Conservation (phyloP, 192 early-diverging fungal genomes). For the Mortierella antarctica region DNA sequence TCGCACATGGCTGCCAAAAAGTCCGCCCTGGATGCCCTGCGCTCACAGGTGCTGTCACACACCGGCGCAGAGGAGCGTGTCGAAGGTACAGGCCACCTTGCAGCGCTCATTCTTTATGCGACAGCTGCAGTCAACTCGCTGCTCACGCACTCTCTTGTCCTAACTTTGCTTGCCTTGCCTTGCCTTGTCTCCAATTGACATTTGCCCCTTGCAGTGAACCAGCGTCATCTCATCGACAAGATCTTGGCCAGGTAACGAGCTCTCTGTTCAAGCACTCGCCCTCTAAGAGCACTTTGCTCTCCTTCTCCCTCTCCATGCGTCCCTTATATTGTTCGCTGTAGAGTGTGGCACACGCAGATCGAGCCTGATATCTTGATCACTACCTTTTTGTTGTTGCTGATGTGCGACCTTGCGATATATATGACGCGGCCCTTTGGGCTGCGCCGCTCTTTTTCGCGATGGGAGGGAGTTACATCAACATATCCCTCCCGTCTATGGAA, state of each 20-base stretch:
- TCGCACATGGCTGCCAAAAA: conserved; percentile 31
- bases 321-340: too few species aligned
- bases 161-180: neutral
- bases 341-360: too few species aligned
- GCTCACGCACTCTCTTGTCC: neutral
- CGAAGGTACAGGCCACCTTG: conserved; percentile 50
- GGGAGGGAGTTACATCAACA: too few species aligned
- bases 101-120: neutral
- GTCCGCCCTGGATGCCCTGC: conserved; percentile 56
- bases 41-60: conserved; percentile 59
- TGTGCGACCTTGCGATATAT: too few species aligned
- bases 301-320: too few species aligned
- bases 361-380: too few species aligned
- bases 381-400: too few species aligned
- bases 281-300: neutral
- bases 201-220: conserved; percentile 76
- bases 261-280: neutral
- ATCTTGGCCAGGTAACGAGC: conserved; percentile 73
- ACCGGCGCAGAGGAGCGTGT: conserved; percentile 70
- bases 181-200: neutral
- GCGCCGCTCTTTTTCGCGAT: too few species aligned
- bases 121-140: neutral
- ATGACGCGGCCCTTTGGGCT: too few species aligned
- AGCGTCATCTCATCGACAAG: conserved; percentile 93
- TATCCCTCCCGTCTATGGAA: too few species aligned